Evolutionary conservation across 1,284 basidiomycete species (phyloP).

Genomic region (Gastroboletus turbinatus): DNA sequence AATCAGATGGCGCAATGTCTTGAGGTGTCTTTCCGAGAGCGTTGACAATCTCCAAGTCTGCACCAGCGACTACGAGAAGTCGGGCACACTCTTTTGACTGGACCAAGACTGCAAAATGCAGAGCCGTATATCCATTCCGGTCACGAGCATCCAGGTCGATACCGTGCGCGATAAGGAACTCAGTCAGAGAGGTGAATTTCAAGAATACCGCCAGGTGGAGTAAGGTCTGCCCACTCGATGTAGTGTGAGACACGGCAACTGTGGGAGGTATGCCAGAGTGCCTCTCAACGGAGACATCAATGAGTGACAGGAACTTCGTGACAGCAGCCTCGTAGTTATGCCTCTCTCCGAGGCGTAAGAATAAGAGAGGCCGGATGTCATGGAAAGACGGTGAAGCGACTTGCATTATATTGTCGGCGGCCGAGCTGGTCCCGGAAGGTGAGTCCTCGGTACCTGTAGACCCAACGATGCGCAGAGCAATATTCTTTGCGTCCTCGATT

Average conservation of each 20-base stretch:
- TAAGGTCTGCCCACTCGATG: constrained; percentile 75
- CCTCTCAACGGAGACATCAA: constrained; percentile 58
- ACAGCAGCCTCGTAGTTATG: constrained; percentile 76
- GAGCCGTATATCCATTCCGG: constrained; percentile 85
- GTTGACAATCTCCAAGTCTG: constrained; percentile 76
- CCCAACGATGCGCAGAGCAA: constrained; percentile 83
- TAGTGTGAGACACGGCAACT: constrained; percentile 61
- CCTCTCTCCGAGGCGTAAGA: constrained; percentile 50
- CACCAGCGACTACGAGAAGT: constrained; percentile 76
- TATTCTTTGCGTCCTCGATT: constrained; percentile 88
- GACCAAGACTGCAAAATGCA: constrained; percentile 83
- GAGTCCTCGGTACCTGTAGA: constrained; percentile 52
- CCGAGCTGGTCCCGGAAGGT: constrained; percentile 31
- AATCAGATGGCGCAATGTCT: constrained; percentile 70
- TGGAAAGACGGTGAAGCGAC: constrained; percentile 44
- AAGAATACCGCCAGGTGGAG: constrained; percentile 87
- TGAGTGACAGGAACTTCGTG: constrained; percentile 74
- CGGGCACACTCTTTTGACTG: constrained; percentile 67
- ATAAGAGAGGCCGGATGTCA: constrained; percentile 54
- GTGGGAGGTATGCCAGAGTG: constrained; percentile 39
- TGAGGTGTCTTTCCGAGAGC: constrained; percentile 76
- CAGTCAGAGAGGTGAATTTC: constrained; percentile 72
- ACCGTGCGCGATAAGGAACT: constrained; percentile 70
- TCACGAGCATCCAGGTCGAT: constrained; percentile 86
- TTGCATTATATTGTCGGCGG: constrained; percentile 51